These are phyloP conservation scores for Wickerhamiella shivajii DNA, from an alignment of 805 yeast species.

Conservation along the genomic window DNA sequence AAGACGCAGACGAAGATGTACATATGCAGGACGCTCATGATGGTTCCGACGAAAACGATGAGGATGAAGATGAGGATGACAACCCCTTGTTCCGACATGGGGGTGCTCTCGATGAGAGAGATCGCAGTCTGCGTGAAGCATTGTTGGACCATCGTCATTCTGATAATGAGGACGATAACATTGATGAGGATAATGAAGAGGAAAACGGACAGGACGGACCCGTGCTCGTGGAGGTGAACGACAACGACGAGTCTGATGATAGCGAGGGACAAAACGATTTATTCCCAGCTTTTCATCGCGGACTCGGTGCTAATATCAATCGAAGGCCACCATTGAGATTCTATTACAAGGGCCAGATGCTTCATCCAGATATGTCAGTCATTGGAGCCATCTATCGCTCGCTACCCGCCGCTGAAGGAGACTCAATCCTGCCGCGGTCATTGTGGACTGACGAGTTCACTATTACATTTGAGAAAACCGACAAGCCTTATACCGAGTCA, in stretches of 20 bases:
- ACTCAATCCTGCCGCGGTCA: constrained; percentile 7
- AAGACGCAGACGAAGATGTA: constrained; percentile 1
- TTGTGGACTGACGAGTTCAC: constrained; percentile 47
- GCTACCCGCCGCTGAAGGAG: constrained; percentile 1
- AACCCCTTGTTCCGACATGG: background rate
- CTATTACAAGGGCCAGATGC: constrained; percentile 7
- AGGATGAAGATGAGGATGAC: background rate
- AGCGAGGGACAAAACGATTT: no score
- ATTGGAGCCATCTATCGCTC: constrained; percentile 10
- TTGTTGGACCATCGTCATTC: no score
- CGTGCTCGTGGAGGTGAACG: no score
- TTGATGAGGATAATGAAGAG: background rate
- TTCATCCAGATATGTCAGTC: constrained; percentile 9
- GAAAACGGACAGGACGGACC: constrained; percentile 1
- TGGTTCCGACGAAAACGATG: constrained; percentile 3
- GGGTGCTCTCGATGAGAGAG: background rate
- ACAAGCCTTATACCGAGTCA: background rate
- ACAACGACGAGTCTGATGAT: no score
- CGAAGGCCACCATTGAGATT: constrained; percentile 3
- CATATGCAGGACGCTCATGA: background rate
- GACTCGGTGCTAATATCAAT: no score
- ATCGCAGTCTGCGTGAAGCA: background rate
- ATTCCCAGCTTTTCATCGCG: no score
- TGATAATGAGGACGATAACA: background rate
- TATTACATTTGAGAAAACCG: constrained; percentile 33